A percentile compares a stretch with the other conserved stretches of the same genome.
Evolutionary conservation across 2,329 filamentous ascomycete species (phyloP).

Genomic region (Acrodontium crateriforme): DNA sequence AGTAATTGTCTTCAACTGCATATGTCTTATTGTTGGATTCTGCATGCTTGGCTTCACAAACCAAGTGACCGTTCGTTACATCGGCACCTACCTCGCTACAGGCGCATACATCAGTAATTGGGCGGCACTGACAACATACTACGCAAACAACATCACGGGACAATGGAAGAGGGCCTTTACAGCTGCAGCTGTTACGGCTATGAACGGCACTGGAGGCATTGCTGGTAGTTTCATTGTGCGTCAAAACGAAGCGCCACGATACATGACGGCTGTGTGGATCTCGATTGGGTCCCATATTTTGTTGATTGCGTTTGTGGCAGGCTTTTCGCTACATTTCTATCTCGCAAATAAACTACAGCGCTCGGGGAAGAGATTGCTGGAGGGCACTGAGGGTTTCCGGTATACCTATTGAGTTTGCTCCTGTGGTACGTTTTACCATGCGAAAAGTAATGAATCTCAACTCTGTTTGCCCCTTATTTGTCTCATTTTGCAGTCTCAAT

Average conservation of each 20-base stretch:
- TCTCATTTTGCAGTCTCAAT: too few relatives aligned
- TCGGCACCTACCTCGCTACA: slow-evolving; percentile 52
- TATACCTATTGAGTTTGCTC: slow-evolving; percentile 33
- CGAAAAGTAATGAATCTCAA: too few relatives aligned
- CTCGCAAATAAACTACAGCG: slow-evolving; percentile 16
- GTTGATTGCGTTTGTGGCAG: slow-evolving; percentile 15
- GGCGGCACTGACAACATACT: slow-evolving; percentile 51
- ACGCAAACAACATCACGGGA: slow-evolving; percentile 47
- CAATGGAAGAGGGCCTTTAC: slow-evolving; percentile 54
- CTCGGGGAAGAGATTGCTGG: slow-evolving; percentile 13
- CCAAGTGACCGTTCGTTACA: slow-evolving; percentile 47
- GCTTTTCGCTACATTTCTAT: slow-evolving; percentile 17
- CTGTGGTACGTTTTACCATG: slow-evolving; percentile 1
- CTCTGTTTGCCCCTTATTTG: too few relatives aligned
- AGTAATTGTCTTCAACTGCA: slow-evolving; percentile 50
- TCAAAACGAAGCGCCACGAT: slow-evolving; percentile 46
- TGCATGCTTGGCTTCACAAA: slow-evolving; percentile 49
- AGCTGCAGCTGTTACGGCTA: slow-evolving; percentile 44
- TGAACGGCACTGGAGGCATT: slow-evolving; percentile 49
- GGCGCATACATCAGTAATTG: slow-evolving; percentile 57
- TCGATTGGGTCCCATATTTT: slow-evolving; percentile 38
- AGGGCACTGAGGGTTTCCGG: slow-evolving; percentile 28
- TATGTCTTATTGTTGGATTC: slow-evolving; percentile 49
- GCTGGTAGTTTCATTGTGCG: slow-evolving; percentile 54
- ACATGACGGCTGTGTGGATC: slow-evolving; percentile 53